Conservation (phyloP, 169 alveolate species). For the Plasmodium gallinaceum region DNA sequence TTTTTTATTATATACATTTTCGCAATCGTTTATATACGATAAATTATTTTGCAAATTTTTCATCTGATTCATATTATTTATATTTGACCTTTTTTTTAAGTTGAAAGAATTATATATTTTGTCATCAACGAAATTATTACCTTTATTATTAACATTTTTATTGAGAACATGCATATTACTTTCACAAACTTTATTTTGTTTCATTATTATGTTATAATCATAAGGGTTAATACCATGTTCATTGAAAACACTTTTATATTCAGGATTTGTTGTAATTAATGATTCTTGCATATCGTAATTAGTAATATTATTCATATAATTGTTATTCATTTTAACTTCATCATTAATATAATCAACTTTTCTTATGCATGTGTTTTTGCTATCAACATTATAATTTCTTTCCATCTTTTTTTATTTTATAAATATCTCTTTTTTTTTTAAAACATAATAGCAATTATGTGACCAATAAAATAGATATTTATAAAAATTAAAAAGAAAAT, state of each 20-base stretch:
- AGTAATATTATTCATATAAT: constrained; percentile 3
- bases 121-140: neutral
- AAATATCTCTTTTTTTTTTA: neutral
- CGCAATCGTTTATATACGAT: neutral
- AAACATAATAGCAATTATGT: neutral
- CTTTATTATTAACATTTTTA: neutral
- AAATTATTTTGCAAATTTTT: neutral
- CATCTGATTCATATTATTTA: neutral
- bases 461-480: neutral
- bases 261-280: neutral
- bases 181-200: neutral
- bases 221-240: constrained; percentile 6
- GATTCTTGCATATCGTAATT: constrained; percentile 22
- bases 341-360: constrained; percentile 13
- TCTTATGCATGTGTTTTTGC: constrained; percentile 12
- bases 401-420: constrained; percentile 26
- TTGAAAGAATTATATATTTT: neutral
- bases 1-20: neutral
- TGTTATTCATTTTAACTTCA: constrained; percentile 26
- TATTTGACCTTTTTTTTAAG: neutral
- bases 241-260: constrained; percentile 15
- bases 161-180: constrained; percentile 1
- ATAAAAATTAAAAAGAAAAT: neutral
- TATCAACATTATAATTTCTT: constrained; percentile 10
- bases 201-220: constrained; percentile 34